Conservation (phyloP, 768 basidiomycete species). For the Lactifluus echinatus region DNA sequence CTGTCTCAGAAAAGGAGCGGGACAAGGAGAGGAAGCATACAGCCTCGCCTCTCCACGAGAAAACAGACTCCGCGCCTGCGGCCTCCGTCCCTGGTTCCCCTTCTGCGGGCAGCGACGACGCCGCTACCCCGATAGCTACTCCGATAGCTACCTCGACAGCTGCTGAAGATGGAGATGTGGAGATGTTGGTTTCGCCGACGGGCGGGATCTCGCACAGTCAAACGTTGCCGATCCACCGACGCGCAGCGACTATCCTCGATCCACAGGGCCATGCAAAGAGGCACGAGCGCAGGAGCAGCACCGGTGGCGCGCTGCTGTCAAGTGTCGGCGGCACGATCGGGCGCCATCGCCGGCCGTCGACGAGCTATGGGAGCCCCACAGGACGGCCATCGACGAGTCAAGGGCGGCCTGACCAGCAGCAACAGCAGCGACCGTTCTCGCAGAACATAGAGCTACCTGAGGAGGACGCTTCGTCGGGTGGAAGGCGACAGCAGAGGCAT, state of each 20-base stretch:
- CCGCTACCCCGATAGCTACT: neutral
- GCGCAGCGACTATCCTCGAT: slow-evolving; percentile 73
- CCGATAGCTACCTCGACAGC: neutral
- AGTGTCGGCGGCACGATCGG: slow-evolving; percentile 48
- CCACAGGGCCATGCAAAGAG: slow-evolving; percentile 50
- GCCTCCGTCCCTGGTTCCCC: neutral
- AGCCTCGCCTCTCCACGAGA: slow-evolving; percentile 22
- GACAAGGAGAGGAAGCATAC: slow-evolving; percentile 24
- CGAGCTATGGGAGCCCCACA: slow-evolving; percentile 39
- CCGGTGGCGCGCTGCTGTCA: slow-evolving; percentile 51
- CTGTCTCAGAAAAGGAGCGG: slow-evolving; percentile 11
- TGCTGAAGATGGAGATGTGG: neutral
- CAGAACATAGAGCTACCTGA: slow-evolving; percentile 40
- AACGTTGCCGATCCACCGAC: slow-evolving; percentile 58
- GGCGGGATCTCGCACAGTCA: slow-evolving; percentile 31
- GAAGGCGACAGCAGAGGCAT: neutral
- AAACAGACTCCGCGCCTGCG: slow-evolving; percentile 3
- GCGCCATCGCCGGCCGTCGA: slow-evolving; percentile 63
- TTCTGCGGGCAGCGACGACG: neutral
- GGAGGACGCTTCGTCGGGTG: slow-evolving; percentile 3
- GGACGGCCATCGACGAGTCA: slow-evolving; percentile 23
- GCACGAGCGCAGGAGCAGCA: slow-evolving; percentile 73
- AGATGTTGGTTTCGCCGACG: slow-evolving; percentile 16
- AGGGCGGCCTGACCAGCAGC: too few relatives aligned
- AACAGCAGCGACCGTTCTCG: slow-evolving; percentile 41